A percentile compares a stretch with the other conserved stretches of the same genome.
phyloP scores from a whole-genome alignment of 2,329 filamentous ascomycete species.

The Golovinomyces cichoracearum region DNA sequence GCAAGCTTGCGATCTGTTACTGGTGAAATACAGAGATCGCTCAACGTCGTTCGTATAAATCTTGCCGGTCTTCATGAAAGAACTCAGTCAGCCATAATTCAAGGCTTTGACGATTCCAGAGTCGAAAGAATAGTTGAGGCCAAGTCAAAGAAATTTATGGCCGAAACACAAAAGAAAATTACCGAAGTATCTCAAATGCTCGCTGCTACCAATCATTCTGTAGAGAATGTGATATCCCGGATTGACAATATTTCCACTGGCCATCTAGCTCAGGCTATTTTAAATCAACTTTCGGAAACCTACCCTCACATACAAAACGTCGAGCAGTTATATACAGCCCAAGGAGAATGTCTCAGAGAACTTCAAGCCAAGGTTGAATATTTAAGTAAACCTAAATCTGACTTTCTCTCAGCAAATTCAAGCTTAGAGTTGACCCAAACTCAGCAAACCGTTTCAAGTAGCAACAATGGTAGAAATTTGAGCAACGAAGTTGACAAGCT shows the following conservation, averaged over 20 bases:
- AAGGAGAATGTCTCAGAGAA: background rate
- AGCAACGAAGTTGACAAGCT: background rate
- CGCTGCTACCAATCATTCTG: background rate
- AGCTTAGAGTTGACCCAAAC: background rate
- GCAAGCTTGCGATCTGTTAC: background rate
- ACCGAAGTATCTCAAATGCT: background rate
- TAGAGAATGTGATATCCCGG: background rate
- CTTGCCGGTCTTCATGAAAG: background rate
- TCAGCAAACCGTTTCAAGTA: background rate
- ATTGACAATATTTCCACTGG: constrained; percentile 1
- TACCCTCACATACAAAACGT: constrained; percentile 1
- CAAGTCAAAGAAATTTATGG: background rate
- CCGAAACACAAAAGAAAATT: background rate
- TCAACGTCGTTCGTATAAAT: background rate
- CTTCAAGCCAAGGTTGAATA: background rate
- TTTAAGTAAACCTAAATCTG: background rate
- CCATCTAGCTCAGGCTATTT: constrained; percentile 1
- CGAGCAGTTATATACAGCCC: background rate
- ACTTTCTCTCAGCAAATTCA: background rate
- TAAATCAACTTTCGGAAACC: constrained; percentile 1
- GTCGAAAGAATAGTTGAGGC: background rate
- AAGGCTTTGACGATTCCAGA: background rate
- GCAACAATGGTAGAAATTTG: background rate
- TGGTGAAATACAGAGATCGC: background rate
- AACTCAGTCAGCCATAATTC: background rate